These are phyloP conservation scores for Mycena latifolia DNA, from an alignment of 768 basidiomycete genomes.

Conservation along the genomic window DNA sequence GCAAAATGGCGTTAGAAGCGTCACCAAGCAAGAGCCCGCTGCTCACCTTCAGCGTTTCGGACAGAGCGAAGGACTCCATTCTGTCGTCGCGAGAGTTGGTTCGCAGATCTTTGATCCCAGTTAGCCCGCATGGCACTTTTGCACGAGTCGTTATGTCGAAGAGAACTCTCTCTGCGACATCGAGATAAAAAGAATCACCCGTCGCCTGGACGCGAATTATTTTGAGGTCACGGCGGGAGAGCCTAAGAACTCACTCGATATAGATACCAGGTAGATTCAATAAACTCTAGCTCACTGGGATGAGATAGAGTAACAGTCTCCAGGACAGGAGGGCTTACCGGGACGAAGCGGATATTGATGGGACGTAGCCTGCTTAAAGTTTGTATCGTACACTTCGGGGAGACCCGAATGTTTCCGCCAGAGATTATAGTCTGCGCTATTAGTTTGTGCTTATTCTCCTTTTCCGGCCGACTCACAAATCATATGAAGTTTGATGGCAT, in stretches of 20 bases:
- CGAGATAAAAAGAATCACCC: conserved; percentile 91
- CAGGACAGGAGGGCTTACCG: conserved; percentile 51
- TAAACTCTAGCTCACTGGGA: conserved; percentile 71
- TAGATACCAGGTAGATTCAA: conserved; percentile 97
- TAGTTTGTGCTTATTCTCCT: neutral
- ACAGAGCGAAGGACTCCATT: conserved; percentile 98
- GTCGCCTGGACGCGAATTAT: conserved; percentile 73
- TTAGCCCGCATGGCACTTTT: conserved; percentile 89
- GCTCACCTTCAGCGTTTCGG: conserved; percentile 89
- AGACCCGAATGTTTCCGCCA: conserved; percentile 91
- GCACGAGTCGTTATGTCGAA: conserved; percentile 79
- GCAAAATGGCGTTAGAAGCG: conserved; percentile 3
- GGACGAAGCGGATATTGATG: conserved; percentile 86
- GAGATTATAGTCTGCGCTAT: conserved; percentile 84
- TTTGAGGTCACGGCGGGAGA: conserved; percentile 8
- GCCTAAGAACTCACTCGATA: conserved; percentile 73
- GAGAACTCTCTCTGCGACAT: conserved; percentile 89
- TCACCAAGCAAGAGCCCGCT: neutral
- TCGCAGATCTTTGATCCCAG: conserved; percentile 84
- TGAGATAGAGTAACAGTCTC: neutral
- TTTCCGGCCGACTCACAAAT: conserved; percentile 67
- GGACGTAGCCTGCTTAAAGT: conserved; percentile 74
- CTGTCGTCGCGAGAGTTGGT: conserved; percentile 87
- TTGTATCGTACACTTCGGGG: conserved; percentile 93
- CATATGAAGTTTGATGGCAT: conserved; percentile 92